These are phyloP conservation scores for Helicostylum pulchrum DNA, from an alignment of 192 early-diverging fungal species.

Conservation along the genomic window DNA sequence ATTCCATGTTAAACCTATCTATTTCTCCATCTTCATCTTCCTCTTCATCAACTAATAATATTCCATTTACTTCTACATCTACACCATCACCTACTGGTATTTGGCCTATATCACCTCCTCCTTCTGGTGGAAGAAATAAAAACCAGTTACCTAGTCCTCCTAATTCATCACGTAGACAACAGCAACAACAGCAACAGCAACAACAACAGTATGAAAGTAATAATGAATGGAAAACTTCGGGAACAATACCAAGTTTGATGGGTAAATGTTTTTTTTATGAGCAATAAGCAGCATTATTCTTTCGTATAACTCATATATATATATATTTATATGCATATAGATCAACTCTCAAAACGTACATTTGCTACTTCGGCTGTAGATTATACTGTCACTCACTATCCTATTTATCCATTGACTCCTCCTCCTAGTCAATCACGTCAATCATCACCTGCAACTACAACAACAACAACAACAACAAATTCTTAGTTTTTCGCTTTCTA, in stretches of 20 bases:
- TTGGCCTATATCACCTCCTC: slow-evolving; percentile 10
- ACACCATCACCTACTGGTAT: slow-evolving; percentile 15
- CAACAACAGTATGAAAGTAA: slow-evolving; percentile 1
- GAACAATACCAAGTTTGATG: slow-evolving; percentile 35
- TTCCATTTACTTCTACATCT: slow-evolving; percentile 6
- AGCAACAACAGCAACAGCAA: not conserved
- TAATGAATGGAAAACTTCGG: slow-evolving; percentile 21
- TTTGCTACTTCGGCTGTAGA: slow-evolving; percentile 30
- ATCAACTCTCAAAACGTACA: slow-evolving; percentile 38
- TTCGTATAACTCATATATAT: not conserved
- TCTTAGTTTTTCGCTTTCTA: not conserved
- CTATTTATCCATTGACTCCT: slow-evolving; percentile 40
- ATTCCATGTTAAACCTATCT: slow-evolving; percentile 29
- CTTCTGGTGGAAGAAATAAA: slow-evolving; percentile 1
- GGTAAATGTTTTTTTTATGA: slow-evolving; percentile 18
- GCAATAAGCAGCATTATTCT: not conserved
- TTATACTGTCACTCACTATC: slow-evolving; percentile 30
- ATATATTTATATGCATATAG: slow-evolving; percentile 16
- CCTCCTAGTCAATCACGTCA: slow-evolving; percentile 24
- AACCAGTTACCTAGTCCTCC: not conserved
- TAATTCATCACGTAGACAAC: slow-evolving; percentile 4
- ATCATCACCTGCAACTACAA: slow-evolving; percentile 16
- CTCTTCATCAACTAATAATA: slow-evolving; percentile 4
- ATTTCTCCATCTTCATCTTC: slow-evolving; percentile 26
- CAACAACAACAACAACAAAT: not conserved